Base-by-base conservation (phyloP, 2,329 filamentous ascomycete species). In the Lecanicillium sp. region DNA sequence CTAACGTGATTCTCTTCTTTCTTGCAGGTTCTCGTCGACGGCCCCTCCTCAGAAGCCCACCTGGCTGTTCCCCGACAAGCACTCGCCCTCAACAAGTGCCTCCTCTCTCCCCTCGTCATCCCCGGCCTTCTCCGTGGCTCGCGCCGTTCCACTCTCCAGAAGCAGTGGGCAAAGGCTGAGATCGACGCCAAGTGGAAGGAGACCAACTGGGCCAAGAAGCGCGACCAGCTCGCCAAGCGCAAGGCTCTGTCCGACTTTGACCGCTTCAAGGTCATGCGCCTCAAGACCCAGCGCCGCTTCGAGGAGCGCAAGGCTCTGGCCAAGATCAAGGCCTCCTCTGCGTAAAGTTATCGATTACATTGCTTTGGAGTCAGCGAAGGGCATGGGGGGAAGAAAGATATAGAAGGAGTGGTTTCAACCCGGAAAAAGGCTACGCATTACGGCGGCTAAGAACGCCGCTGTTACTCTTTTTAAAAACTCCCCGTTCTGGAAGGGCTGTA, bases 231-330 rank as follows among this genome's bases (percentile, higher is more conserved):
- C 59, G 77, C 86, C 70, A 84, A 87, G 74, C 85, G 92, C 77
- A 84, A 84, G 74, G 79, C 80, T 61, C 77, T 98, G 55, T 94
- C 83, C 71, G 92, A 98, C 79, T 98, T 98, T 66, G 92, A 98
- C 78, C 84, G 92, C 69, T 98, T 97, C 87, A 96, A 98, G 86
- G 92, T 97, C 60, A 78, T 97, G 81, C 84, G 90, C 71, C 78
- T 97, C 73, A 94, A 90, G 84, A 98, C 98, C 83, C 89, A 96
- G 84, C 87, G 89, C 68, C 86, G 89, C 67, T 97, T 94, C 74
- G 89, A 96, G 79, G 84, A 95, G 72, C 84, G 84, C 74, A 97
- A 96, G 84, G 83, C 87, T 61, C 77, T 94, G 65, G 87, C 88
- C 65, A 94, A 95, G 81, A 74, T 94, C 72, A 85, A 84, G 76